Percentiles rank a stretch among this genome's conserved stretches.
Conservation (phyloP, 2,329 filamentous ascomycete genomes). For the Erysiphe neolycopersici region DNA sequence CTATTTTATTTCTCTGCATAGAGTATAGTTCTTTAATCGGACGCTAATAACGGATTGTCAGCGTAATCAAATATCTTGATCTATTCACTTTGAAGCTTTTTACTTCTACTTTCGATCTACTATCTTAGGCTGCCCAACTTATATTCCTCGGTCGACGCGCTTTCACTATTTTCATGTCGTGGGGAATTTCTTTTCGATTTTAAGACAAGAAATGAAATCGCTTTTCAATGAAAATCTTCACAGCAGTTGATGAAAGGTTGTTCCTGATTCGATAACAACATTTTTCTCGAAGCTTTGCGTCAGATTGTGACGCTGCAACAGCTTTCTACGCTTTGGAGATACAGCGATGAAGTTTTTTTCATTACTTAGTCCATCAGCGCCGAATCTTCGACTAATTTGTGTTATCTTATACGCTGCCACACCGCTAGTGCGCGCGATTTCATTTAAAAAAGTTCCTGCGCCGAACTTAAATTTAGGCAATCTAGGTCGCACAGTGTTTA, state of each 20-base stretch:
- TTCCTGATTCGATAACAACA: neutral
- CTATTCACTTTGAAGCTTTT: neutral
- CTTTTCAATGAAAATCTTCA: neutral
- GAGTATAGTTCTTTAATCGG: neutral
- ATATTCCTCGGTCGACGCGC: neutral
- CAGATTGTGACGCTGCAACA: neutral
- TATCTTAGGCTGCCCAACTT: neutral
- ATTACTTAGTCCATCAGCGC: conserved; percentile 10
- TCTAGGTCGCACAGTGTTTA: conserved; percentile 61
- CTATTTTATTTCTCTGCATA: neutral
- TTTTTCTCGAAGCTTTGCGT: conserved; percentile 1
- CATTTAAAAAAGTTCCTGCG: conserved; percentile 33
- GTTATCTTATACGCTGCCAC: conserved; percentile 10
- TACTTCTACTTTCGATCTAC: neutral
- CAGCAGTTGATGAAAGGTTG: neutral
- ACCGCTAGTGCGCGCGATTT: conserved; percentile 22
- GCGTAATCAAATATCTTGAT: neutral
- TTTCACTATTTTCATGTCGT: neutral
- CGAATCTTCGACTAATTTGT: conserved; percentile 14
- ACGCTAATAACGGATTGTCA: neutral
- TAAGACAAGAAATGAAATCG: neutral
- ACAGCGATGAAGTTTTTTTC: conserved; percentile 13
- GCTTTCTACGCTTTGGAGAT: conserved; percentile 1
- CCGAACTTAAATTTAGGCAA: conserved; percentile 50
- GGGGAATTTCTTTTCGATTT: neutral